phyloP scores from a whole-genome alignment of 768 basidiomycete genomes.

The Podaxis mareebaensis region DNA sequence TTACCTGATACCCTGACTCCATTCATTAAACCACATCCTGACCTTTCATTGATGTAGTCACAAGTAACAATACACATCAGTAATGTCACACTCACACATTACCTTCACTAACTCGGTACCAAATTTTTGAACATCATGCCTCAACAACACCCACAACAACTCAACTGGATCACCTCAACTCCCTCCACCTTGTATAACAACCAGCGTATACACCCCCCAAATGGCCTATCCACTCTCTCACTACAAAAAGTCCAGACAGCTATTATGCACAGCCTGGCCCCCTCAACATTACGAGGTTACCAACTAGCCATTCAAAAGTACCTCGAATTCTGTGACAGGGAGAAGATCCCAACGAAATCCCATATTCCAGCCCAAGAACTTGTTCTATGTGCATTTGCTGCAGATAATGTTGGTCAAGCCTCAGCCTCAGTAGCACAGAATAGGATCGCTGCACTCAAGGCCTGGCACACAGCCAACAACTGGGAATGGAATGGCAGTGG shows the following conservation, averaged over 20 bases:
- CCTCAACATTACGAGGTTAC: constrained; percentile 21
- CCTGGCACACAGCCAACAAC: not conserved
- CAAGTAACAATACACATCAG: no score
- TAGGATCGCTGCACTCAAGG: not conserved
- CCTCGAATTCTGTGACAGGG: constrained; percentile 32
- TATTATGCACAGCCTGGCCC: not conserved
- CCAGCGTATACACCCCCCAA: no score
- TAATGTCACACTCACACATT: no score
- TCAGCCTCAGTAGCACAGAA: not conserved
- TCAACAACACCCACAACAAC: no score
- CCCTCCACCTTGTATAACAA: no score
- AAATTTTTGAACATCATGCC: no score
- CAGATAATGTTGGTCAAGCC: not conserved
- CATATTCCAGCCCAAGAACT: not conserved
- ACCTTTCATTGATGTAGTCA: no score
- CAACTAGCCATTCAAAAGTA: constrained; percentile 32
- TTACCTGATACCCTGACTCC: no score
- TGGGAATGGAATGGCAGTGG: not conserved
- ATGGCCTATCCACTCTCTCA: no score
- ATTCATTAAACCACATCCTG: no score
- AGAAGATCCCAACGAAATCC: not conserved
- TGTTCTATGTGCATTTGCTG: not conserved
- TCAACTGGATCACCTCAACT: no score
- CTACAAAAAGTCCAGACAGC: not conserved
- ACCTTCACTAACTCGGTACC: no score